Evolutionary conservation across 2,329 filamentous ascomycete species (phyloP).

Genomic region (Dothideomycetes sp.): DNA sequence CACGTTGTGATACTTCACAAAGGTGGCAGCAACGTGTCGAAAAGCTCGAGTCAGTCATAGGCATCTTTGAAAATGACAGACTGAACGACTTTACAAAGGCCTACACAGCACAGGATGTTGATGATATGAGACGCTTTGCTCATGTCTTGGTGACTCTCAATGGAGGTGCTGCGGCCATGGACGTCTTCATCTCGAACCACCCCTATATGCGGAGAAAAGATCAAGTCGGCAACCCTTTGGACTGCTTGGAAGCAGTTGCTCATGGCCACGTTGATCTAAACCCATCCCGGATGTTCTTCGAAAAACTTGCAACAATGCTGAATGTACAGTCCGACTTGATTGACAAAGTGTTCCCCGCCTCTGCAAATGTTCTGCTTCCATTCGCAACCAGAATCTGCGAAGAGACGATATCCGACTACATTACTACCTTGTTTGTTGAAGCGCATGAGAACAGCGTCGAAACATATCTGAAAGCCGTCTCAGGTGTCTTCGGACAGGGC

Average conservation of each 20-base stretch:
- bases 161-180: slow-evolving; percentile 66
- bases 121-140: slow-evolving; percentile 82
- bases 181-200: slow-evolving; percentile 79
- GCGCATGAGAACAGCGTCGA: slow-evolving; percentile 65
- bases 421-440: slow-evolving; percentile 79
- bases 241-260: slow-evolving; percentile 65
- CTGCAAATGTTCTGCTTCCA: slow-evolving; percentile 60
- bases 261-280: slow-evolving; percentile 64
- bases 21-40: slow-evolving; percentile 64
- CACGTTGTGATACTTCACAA: slow-evolving; percentile 68
- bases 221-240: slow-evolving; percentile 62
- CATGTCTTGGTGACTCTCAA: slow-evolving; percentile 76
- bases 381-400: slow-evolving; percentile 77
- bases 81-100: slow-evolving; percentile 87
- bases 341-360: slow-evolving; percentile 68
- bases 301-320: slow-evolving; percentile 60
- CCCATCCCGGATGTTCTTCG: slow-evolving; percentile 75
- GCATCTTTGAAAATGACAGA: slow-evolving; percentile 83
- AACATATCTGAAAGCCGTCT: slow-evolving; percentile 75
- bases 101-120: slow-evolving; percentile 79
- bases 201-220: slow-evolving; percentile 68
- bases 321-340: slow-evolving; percentile 78
- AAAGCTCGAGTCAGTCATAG: slow-evolving; percentile 63
- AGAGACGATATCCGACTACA: slow-evolving; percentile 74
- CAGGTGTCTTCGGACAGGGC: slow-evolving; percentile 79